Evolutionary conservation across 805 yeast genomes (phyloP), one percentile per base, ranked within the genome.

Genomic region (Ogataea methanolica): DNA sequence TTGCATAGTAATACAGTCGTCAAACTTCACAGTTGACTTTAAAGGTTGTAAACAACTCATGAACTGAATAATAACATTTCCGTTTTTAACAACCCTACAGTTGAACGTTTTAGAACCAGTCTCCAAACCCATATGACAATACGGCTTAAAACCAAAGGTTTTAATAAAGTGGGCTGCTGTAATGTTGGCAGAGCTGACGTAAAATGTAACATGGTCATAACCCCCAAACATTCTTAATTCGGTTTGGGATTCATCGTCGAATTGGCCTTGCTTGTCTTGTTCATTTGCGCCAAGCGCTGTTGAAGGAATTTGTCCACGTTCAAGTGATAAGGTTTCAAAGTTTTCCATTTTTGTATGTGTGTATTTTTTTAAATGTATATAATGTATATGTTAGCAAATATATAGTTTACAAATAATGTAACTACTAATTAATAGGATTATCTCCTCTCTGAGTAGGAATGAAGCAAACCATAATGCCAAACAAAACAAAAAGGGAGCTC

Each of bases 141-240:
- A 62, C 35, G 74, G 78, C 19, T 68, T 54, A 62, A 88, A 88
- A 0, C 95, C 96, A 65, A 80, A 75, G 6, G 76, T 66, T 15
- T 70, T 58, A 40, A 78, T 72, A 48, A 83, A 78, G 59, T 74
- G 76, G 21, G 66, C 60, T 0, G 95, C 83, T 40, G 80, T 69
- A 50, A 79, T 79, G 50, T 78, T 80, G 22, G 92, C 86, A 53
- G 86, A 85, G n/a, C 88, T 77, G 12, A 83, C 85, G 50, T 82
- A 84, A 73, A 85, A 79, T 14, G 85, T 83, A 4, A 86, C 72
- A 56, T 83, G 83, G 65, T 79, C 82, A 59, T 83, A 86, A n/a
- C 75, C 78, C 5, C 40, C 47, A 42, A 51, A 58, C 7, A 45
- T 33, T 33, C 31, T 40, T 16, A 37, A 36, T 23, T 49, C 49